A percentile compares a stretch with the other conserved stretches of the same genome.
phyloP scores from a whole-genome alignment of 2,329 filamentous ascomycete species.

The Cladophialophora chaetospira region DNA sequence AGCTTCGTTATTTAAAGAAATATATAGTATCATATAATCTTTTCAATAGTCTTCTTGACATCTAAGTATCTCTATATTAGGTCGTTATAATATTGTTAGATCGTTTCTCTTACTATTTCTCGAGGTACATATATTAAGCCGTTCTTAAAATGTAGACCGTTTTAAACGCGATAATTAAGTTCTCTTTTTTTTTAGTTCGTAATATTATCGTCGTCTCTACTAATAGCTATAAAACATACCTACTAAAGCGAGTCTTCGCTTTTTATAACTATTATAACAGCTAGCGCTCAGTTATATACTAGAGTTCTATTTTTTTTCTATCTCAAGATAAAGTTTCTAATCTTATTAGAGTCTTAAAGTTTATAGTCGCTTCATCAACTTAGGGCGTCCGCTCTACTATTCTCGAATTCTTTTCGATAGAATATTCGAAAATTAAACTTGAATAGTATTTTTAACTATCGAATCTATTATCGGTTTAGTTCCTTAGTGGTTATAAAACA shows the following conservation, averaged over 20 bases:
- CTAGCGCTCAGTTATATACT: conserved; percentile 1
- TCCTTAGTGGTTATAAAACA: conserved; percentile 23
- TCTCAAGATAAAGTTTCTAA: neutral
- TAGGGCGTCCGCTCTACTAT: neutral
- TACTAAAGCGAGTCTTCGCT: no score
- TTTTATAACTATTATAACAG: neutral
- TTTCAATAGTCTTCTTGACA: neutral
- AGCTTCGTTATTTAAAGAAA: neutral
- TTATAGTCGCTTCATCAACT: neutral
- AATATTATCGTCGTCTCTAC: no score
- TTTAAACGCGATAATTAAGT: no score
- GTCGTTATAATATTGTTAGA: neutral
- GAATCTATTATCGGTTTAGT: conserved; percentile 14
- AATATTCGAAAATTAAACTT: neutral
- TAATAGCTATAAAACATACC: no score
- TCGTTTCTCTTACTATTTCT: neutral
- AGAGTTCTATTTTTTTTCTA: neutral
- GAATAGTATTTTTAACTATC: neutral
- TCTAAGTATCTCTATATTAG: neutral
- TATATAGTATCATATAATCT: neutral
- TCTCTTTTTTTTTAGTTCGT: no score
- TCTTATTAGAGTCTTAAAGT: neutral
- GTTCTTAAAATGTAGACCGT: no score
- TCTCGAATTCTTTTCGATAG: neutral
- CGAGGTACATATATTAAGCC: no score